phyloP scores from a whole-genome alignment of 495 filamentous ascomycete genomes.

The Penicillium ochrochloron region DNA sequence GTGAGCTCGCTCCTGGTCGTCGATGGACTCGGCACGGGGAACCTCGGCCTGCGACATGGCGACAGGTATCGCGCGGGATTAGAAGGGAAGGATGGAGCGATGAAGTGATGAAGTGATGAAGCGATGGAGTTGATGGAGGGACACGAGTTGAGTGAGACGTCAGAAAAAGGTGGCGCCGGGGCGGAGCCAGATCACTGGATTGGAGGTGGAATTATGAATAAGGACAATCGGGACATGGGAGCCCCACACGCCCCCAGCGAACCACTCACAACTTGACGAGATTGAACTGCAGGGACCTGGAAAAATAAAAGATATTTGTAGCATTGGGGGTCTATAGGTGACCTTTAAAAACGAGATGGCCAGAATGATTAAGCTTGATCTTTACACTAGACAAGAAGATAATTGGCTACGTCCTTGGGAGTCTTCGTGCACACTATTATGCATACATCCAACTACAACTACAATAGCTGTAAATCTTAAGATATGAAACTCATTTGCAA shows the following conservation, averaged over 20 bases:
- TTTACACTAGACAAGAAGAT: too few relatives aligned
- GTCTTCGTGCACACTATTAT: background rate
- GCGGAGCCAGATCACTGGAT: slow-evolving; percentile 26
- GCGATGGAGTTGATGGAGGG: background rate
- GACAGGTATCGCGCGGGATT: slow-evolving; percentile 18
- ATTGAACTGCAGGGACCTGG: background rate
- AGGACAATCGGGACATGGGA: too few relatives aligned
- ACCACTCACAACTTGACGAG: background rate
- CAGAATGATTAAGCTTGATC: background rate
- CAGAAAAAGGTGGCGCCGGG: slow-evolving; percentile 39
- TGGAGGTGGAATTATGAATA: slow-evolving; percentile 1
- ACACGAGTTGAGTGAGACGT: slow-evolving; percentile 28
- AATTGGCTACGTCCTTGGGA: background rate
- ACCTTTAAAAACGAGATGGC: background rate
- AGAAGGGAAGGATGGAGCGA: slow-evolving; percentile 3
- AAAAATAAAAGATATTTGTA: background rate
- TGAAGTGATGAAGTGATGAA: slow-evolving; percentile 12
- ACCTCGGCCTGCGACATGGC: slow-evolving; percentile 55
- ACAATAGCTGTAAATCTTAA: background rate
- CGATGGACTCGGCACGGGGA: slow-evolving; percentile 51
- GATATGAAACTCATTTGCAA: slow-evolving; percentile 4
- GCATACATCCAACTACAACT: background rate
- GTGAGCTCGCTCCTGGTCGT: slow-evolving; percentile 50
- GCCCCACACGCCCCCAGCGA: slow-evolving; percentile 25
- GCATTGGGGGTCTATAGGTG: background rate